Base-by-base conservation (phyloP, 2,329 filamentous ascomycete species). In the Monilinia aucupariae region DNA sequence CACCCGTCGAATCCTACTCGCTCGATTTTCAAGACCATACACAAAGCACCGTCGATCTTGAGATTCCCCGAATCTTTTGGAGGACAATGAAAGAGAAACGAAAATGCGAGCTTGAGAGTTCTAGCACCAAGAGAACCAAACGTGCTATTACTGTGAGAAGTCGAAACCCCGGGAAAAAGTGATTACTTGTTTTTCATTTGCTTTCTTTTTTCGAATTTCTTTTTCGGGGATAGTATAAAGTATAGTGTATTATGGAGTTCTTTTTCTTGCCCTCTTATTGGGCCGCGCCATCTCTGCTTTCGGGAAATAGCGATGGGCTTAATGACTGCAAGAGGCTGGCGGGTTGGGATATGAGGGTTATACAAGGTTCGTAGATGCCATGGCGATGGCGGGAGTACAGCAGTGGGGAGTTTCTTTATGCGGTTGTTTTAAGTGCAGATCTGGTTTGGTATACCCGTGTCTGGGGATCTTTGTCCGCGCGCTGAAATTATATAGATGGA, bases 241-340 rank as follows among this genome's bases (percentile, higher is more conserved):
- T 12, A n/a, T 58, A 22, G n/a, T 56, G 41, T 39, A 17, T 4
- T n/a, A 47, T 17, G 39, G 53, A 34, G 41, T 58, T 58, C 27
- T 17, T 47, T 47, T n/a, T n/a, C 32, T 58, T 22, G 12, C 15
- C n/a, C 7, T 48, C 34, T 47, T 22, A 48, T 37, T 32, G 9
- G 41, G 30, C n/a, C 9, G 30, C 15, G 41, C 22, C 22, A 15
- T 47, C 20, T 32, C 34, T 47, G 8, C 30, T 47, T 34, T 13
- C 30, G 41, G 37, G 37, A 15, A 15, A 56, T 17, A 39, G 50
- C 12, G 52, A 54, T 37, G n/a, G 54, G 27, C 34, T 47, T 25
- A 58, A 58, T 58, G 27, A 47, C 41, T 34, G 54, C 54, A 47
- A 58, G 25, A 58, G 54, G 41, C 41, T 47, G 41, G 54, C 30